Base-by-base conservation (phyloP, 108 stramenopile genomes). In the Conticribra weissflogii region DNA sequence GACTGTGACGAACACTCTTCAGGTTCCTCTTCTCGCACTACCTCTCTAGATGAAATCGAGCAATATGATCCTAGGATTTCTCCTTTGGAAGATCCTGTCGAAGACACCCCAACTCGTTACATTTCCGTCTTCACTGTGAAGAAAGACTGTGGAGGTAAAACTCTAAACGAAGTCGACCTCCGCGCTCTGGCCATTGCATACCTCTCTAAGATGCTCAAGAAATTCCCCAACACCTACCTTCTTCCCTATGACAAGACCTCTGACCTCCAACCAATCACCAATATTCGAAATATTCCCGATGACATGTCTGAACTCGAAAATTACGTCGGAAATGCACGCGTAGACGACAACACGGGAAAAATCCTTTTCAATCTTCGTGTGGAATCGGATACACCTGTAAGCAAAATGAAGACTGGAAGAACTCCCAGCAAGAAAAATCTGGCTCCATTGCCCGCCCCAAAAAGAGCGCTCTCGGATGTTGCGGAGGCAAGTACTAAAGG, bases 41-140 rank as follows among this genome's bases (percentile, higher is more conserved):
- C 3, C 7, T 54, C 61, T 4, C 33, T 72, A 14, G 60, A 55
- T 44, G 58, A 41, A 12, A 53, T 59, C n/a, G 59, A 71, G 34
- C 33, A 69, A 24, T 54, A 53, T 54, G 51, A 41, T 32, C 27
- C 60, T 18, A 48, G 45, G n/a, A 44, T 65, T 24, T 71, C 70
- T n/a, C 77, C 77, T 2, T 62, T 78, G 14, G 77, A 78, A 27
- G 68, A 46, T 9, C 64, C 69, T 32, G 25, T 22, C 25, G 63
- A 57, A 32, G 18, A 32, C 16, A 36, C 54, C 3, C 54, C 60
- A 24, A 63, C 57, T 2, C 57, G 77, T 21, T 78, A 71, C 55
- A 55, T 78, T 21, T 78, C 77, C 14, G 69, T 78, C 27, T 78
- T 78, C 25, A 78, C 77, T 12, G 77, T 78, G 3, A 78, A 78